A percentile compares a stretch with the other conserved stretches of the same genome.
Conservation (phyloP, 257 asterid genomes). For the Salvia miltiorrhiza region DNA sequence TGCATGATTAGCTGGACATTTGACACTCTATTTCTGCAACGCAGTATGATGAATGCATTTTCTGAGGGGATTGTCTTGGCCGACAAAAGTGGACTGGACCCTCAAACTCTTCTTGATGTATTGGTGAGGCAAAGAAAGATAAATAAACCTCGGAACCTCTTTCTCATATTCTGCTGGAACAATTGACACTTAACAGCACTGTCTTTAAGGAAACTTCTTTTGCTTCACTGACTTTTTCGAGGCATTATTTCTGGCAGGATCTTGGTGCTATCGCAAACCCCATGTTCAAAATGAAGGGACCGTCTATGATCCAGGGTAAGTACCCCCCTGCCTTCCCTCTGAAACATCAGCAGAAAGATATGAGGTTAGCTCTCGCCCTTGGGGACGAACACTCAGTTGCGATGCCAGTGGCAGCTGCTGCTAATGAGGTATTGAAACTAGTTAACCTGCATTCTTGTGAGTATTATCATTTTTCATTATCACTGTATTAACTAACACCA, state of each 20-base stretch:
- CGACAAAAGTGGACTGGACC: conserved; percentile 81
- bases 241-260: conserved; percentile 49
- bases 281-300: conserved; percentile 95
- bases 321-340: conserved; percentile 92
- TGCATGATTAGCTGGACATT: background rate
- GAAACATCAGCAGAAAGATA: conserved; percentile 97
- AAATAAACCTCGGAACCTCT: background rate
- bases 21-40: conserved; percentile 9
- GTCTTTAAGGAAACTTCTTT: background rate
- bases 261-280: conserved; percentile 94
- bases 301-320: conserved; percentile 63
- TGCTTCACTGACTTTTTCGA: background rate
- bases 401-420: conserved; percentile 98
- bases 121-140: conserved; percentile 45
- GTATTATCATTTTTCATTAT: background rate
- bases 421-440: conserved; percentile 64
- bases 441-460: background rate
- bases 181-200: background rate
- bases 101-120: conserved; percentile 85
- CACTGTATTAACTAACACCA: background rate
- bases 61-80: conserved; percentile 93
- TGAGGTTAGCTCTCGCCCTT: conserved; percentile 94
- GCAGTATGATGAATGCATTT: conserved; percentile 97
- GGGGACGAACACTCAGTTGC: conserved; percentile 86
- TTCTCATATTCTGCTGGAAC: background rate